Percentiles rank a stretch among this genome's conserved stretches.
Conservation (phyloP, 345 rosid genomes). For the Ceriops decandra region DNA sequence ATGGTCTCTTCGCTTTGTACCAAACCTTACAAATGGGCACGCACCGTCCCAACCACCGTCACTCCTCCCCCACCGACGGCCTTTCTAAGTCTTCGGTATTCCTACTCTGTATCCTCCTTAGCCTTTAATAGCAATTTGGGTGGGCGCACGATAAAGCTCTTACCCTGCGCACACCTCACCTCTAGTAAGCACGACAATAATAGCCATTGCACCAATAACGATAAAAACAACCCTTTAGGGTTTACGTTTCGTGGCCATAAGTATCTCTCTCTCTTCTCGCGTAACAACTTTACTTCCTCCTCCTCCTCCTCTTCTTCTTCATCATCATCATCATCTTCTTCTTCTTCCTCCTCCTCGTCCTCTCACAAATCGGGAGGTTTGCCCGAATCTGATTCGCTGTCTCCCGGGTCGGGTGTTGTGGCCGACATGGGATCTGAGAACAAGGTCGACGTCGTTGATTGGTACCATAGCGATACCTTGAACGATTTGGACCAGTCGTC, state of each 20-base stretch:
- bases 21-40: slow-evolving; percentile 14
- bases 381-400: slow-evolving; percentile 17
- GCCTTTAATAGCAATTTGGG: neutral
- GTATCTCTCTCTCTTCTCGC: neutral
- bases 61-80: neutral
- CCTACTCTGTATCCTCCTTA: neutral
- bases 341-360: neutral
- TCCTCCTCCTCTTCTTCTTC: too few species aligned
- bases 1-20: neutral
- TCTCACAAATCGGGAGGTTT: neutral
- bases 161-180: slow-evolving; percentile 6
- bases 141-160: slow-evolving; percentile 22
- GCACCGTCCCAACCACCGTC: neutral
- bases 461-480: slow-evolving; percentile 13
- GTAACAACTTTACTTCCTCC: neutral
- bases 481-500: slow-evolving; percentile 20
- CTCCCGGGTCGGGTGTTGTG: slow-evolving; percentile 17
- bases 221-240: slow-evolving; percentile 6
- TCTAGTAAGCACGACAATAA: neutral
- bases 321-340: too few species aligned
- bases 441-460: slow-evolving; percentile 30
- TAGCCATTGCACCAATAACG: neutral
- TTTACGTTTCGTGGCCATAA: slow-evolving; percentile 5
- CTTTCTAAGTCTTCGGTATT: neutral
- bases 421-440: slow-evolving; percentile 56